Conservation (phyloP, 306 rosid genomes). For the Glycine soja region DNA sequence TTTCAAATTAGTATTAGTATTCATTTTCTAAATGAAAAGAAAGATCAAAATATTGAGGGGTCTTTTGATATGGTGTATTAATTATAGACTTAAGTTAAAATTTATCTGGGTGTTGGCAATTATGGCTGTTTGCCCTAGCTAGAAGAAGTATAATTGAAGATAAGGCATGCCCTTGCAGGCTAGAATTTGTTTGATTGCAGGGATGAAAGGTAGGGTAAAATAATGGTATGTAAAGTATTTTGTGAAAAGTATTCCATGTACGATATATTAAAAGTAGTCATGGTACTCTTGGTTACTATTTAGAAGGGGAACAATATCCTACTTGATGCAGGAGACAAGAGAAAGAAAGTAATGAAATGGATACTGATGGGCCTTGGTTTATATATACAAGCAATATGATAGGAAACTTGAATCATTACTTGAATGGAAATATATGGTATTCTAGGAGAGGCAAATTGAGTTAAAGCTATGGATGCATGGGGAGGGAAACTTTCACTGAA, state of each 20-base stretch:
- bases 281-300: neutral
- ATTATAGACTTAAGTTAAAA: neutral
- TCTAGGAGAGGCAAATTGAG: conserved; percentile 13
- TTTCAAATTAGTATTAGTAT: neutral
- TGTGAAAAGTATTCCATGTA: neutral
- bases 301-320: neutral
- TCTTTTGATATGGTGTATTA: neutral
- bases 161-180: neutral
- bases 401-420: conserved; percentile 6
- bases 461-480: too few relatives aligned
- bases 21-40: neutral
- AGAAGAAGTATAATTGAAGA: conserved; percentile 18
- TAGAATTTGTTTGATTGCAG: neutral
- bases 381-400: neutral
- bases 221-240: too few relatives aligned
- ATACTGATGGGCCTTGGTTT: neutral
- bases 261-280: neutral
- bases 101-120: neutral
- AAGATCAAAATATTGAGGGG: neutral
- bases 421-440: conserved; percentile 16
- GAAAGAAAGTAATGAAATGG: neutral
- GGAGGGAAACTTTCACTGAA: too few relatives aligned
- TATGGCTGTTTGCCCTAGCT: neutral
- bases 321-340: neutral
- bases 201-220: neutral